These are phyloP conservation scores for Sugiyamaella marilandica DNA, from an alignment of 805 yeast species.

Conservation along the genomic window DNA sequence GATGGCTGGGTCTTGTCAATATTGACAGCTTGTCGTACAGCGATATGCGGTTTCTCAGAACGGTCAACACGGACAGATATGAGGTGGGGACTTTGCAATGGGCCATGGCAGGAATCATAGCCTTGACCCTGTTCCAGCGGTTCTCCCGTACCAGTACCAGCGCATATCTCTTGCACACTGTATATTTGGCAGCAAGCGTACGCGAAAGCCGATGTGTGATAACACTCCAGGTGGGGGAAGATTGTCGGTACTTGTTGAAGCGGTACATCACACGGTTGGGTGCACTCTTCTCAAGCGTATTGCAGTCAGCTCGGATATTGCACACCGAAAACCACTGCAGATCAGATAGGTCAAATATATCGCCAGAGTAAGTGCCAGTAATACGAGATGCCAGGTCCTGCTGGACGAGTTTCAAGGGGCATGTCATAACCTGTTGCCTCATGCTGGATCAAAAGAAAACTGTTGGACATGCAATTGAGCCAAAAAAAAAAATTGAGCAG, in stretches of 20 bases:
- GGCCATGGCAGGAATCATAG: background rate
- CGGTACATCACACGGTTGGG: background rate
- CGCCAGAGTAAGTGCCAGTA: background rate
- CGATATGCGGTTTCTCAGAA: background rate
- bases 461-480: background rate
- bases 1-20: slow-evolving; percentile 2
- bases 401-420: slow-evolving; percentile 11
- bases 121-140: background rate
- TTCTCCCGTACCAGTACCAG: background rate
- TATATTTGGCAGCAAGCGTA: background rate
- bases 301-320: background rate
- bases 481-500: background rate
- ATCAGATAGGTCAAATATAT: background rate
- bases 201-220: slow-evolving; percentile 5
- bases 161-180: slow-evolving; percentile 2
- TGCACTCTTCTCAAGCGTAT: background rate
- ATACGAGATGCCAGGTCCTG: slow-evolving; percentile 11
- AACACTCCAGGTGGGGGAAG: slow-evolving; percentile 6
- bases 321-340: background rate
- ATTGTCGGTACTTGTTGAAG: background rate
- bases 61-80: background rate
- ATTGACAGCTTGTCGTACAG: background rate
- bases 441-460: background rate
- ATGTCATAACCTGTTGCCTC: slow-evolving; percentile 1
- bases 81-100: background rate